phyloP scores from a whole-genome alignment of 2,329 filamentous ascomycete genomes.

The Bipolaris victoriae region DNA sequence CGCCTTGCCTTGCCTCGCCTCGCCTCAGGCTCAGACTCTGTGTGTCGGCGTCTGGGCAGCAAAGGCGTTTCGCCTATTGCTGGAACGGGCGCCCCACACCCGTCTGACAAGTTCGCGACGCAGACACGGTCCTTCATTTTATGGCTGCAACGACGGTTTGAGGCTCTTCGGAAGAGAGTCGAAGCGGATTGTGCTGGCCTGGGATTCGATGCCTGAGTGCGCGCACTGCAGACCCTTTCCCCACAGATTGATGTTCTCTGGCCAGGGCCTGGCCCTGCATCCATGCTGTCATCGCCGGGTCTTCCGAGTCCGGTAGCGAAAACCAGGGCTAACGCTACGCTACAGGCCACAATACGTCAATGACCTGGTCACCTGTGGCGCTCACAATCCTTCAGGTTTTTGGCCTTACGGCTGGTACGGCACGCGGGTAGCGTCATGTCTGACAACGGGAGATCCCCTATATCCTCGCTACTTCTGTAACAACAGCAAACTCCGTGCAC shows the following conservation, averaged over 20 bases:
- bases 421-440: constrained; percentile 22
- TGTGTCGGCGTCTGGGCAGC: constrained; percentile 2
- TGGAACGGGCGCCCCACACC: constrained; percentile 16
- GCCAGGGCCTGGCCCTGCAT: constrained; percentile 5
- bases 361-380: constrained; percentile 40
- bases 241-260: constrained; percentile 12
- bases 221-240: constrained; percentile 10
- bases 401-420: constrained; percentile 28
- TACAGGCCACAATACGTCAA: constrained; percentile 41
- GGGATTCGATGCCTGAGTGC: background rate
- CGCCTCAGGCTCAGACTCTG: constrained; percentile 2
- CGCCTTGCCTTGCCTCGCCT: background rate
- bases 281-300: constrained; percentile 20
- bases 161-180: constrained; percentile 1
- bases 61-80: constrained; percentile 15
- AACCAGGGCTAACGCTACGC: constrained; percentile 20
- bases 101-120: constrained; percentile 12
- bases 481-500: background rate
- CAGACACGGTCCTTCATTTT: constrained; percentile 10
- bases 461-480: constrained; percentile 6
- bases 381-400: constrained; percentile 38
- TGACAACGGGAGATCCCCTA: background rate
- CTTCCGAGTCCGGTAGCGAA: constrained; percentile 11
- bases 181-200: background rate
- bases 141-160: constrained; percentile 9